These are phyloP conservation scores for Typha latifolia DNA, from an alignment of 176 grass and related monocot genomes.

Conservation along the genomic window DNA sequence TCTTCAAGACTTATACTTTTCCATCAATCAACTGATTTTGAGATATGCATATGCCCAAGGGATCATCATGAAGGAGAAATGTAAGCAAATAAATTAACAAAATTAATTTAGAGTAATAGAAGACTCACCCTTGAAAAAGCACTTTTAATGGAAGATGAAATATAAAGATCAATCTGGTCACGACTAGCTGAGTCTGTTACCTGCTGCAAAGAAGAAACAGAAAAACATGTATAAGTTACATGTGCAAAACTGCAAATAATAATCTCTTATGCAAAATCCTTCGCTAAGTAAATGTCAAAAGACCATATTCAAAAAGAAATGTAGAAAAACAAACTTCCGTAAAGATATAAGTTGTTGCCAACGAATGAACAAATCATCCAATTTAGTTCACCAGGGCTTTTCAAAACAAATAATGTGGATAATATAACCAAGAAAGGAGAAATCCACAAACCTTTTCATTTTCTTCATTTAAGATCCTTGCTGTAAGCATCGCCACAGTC, in stretches of 20 bases:
- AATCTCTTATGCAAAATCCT: neutral
- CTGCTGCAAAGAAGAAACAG: constrained; percentile 37
- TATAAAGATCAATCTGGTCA: constrained; percentile 88
- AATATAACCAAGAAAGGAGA: too few relatives aligned
- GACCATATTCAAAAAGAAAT: too few relatives aligned
- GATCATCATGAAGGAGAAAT: neutral
- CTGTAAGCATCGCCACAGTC: constrained; percentile 69
- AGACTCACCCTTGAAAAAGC: constrained; percentile 69
- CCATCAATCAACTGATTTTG: neutral
- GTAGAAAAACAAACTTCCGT: too few relatives aligned
- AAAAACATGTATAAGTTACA: neutral
- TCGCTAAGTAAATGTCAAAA: neutral
- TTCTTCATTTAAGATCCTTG: constrained; percentile 89
- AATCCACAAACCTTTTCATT: constrained; percentile 33
- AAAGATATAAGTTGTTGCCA: too few relatives aligned
- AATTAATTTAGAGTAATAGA: constrained; percentile 26
- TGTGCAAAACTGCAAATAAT: neutral
- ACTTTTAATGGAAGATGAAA: constrained; percentile 85
- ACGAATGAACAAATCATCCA: too few relatives aligned
- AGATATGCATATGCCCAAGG: neutral
- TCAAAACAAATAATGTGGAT: too few relatives aligned
- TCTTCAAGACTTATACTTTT: neutral
- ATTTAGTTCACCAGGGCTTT: too few relatives aligned
- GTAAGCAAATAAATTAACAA: constrained; percentile 7
- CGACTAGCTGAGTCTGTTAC: constrained; percentile 49